Evolutionary conservation across 257 asterid species (phyloP), one percentile per base, ranked within the genome.

Genomic region (Coffea canephora): DNA sequence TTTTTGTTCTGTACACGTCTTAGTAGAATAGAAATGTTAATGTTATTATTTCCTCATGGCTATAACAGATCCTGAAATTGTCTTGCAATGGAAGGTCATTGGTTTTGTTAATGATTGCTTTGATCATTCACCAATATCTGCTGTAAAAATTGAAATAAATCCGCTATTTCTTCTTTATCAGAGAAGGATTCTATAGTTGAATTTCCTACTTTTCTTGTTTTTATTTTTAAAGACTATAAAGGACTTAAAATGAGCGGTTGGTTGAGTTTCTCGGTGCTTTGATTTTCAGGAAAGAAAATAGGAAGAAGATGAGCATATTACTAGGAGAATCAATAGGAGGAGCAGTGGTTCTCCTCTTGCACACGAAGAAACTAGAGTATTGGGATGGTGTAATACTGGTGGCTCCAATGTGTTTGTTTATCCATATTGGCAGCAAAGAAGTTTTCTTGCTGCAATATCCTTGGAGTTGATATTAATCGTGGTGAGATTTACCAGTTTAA

Each of bases 341-440:
- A 21, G 23, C 31, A 39, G 85, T 89, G 9, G 87, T 65, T 34
- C 89, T 91, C 25, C 87, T 87, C 31, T 73, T 90, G 71, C 97
- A 91, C 75, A 85, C 89, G 73, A 89, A 83, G 81, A 87, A 85
- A 71, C 93, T 92, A 59, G 82, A 83, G 41, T 91, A 79, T 68
- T 91, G 97, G 97, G 93, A 90, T 81, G 91, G 90, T 82, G 92
- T 89, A 7, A 82, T 91, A 55, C 80, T 91, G 50, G 78, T 91
- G 45, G 94, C 97, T 54, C 97, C 97, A 15, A 86, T 89, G 91
- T 87, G 91, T 27, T 27, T 27, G 27, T 27, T 27, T 27, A 27
- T 27, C 27, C 27, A 27, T 27, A 27, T 27, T 27, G 27, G 27
- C 27, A 27, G 27, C 27, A 27, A 27, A 27, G 27, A 27, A 27